phyloP scores from a whole-genome alignment of 2,329 filamentous ascomycete species.

The Pseudogymnoascus sp. region DNA sequence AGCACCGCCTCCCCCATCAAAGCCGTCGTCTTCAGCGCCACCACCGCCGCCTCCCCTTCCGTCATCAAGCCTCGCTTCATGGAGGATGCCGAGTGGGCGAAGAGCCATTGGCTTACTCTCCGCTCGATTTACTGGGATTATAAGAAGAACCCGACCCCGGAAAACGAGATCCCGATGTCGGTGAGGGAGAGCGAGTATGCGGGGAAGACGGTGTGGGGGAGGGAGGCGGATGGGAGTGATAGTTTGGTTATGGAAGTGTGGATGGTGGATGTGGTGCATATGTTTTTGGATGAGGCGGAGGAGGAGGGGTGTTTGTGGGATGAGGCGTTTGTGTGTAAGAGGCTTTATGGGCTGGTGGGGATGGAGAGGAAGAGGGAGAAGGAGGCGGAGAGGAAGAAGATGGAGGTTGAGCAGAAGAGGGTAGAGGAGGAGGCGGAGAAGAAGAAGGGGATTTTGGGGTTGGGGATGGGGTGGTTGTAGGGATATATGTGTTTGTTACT shows the following conservation, averaged over 20 bases:
- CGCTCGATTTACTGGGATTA: background rate
- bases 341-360: slow-evolving; percentile 46
- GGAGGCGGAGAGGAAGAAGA: background rate
- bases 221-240: background rate
- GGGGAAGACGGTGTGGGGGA: slow-evolving; percentile 23
- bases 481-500: background rate
- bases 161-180: background rate
- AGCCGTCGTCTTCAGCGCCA: slow-evolving; percentile 5
- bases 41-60: background rate
- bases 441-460: slow-evolving; percentile 2
- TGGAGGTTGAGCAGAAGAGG: background rate
- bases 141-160: background rate
- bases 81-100: background rate
- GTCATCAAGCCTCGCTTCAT: background rate
- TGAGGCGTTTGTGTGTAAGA: slow-evolving; percentile 40
- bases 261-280: slow-evolving; percentile 11
- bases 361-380: slow-evolving; percentile 34
- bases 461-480: slow-evolving; percentile 5
- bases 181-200: background rate
- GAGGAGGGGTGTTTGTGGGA: slow-evolving; percentile 43
- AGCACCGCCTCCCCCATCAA: background rate
- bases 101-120: background rate
- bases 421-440: background rate
- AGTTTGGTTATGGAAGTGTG: slow-evolving; percentile 17
- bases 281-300: slow-evolving; percentile 16